Percentiles rank a stretch among this genome's conserved stretches.
These are phyloP conservation scores for Brassica carinata DNA, from an alignment of 345 rosid species.

Conservation along the genomic window DNA sequence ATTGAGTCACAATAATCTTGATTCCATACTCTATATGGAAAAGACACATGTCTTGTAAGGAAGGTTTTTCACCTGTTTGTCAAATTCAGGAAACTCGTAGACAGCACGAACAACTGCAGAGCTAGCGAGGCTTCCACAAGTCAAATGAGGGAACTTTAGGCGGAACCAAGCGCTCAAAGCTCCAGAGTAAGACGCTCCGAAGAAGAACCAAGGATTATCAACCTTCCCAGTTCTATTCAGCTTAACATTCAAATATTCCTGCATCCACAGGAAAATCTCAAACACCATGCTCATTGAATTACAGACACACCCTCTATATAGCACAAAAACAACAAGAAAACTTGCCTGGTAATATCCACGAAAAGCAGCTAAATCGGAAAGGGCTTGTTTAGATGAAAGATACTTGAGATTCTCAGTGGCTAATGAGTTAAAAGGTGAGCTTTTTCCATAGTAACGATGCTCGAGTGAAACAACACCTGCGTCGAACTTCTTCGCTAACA, in stretches of 20 bases:
- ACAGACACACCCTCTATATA: background rate
- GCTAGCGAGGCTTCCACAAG: constrained; percentile 98
- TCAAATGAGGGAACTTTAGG: constrained; percentile 91
- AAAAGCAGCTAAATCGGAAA: constrained; percentile 84
- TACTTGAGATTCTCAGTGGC: constrained; percentile 74
- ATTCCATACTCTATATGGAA: background rate
- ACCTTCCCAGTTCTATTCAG: constrained; percentile 47
- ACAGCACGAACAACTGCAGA: constrained; percentile 95
- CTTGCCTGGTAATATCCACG: constrained; percentile 81
- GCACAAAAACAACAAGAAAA: background rate
- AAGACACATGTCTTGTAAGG: background rate
- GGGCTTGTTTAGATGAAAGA: constrained; percentile 91
- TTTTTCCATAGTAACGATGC: constrained; percentile 96
- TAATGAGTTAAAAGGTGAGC: constrained; percentile 71
- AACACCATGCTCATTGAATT: background rate
- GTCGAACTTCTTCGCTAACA: constrained; percentile 94
- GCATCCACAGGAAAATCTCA: constrained; percentile 16
- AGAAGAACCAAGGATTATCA: constrained; percentile 88
- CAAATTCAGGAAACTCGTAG: constrained; percentile 73
- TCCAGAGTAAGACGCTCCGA: constrained; percentile 86
- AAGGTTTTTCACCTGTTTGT: constrained; percentile 46
- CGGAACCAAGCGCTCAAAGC: constrained; percentile 98
- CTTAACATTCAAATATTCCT: constrained; percentile 71
- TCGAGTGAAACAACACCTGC: constrained; percentile 94
- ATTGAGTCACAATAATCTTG: background rate